Percentiles rank a stretch among this genome's conserved stretches.
Evolutionary conservation across 225 moss, liverwort and hornwort genomes (phyloP).

Genomic region (Asterella californica): DNA sequence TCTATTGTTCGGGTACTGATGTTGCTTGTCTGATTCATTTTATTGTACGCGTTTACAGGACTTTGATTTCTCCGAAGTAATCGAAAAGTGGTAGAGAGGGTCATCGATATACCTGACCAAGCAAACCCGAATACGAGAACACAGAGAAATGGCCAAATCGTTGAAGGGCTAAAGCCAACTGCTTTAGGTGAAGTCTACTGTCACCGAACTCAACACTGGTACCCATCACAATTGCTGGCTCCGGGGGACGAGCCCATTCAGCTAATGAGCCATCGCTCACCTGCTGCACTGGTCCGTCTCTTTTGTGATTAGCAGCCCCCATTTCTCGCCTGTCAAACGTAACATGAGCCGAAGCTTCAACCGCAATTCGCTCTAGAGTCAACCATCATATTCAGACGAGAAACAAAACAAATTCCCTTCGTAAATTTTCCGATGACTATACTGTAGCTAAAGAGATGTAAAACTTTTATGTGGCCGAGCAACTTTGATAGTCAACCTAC

Average conservation of each 20-base stretch:
- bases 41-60: not conserved
- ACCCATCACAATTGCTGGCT: constrained; percentile 42
- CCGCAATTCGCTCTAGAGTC: not conserved
- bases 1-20: not conserved
- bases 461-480: not conserved
- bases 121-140: constrained; percentile 38
- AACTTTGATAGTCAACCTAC: constrained; percentile 8
- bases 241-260: constrained; percentile 36
- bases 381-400: not conserved
- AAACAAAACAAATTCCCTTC: not conserved
- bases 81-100: not conserved
- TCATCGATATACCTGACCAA: constrained; percentile 13
- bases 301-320: not conserved
- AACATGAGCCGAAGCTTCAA: not conserved
- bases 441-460: not conserved
- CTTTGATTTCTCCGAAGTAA: not conserved
- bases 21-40: too few relatives aligned
- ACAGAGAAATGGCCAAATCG: constrained; percentile 43
- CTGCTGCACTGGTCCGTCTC: constrained; percentile 18
- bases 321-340: constrained; percentile 13
- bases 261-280: not conserved
- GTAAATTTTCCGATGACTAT: not conserved
- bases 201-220: constrained; percentile 41
- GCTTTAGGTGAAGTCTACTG: constrained; percentile 33
- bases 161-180: constrained; percentile 39